A percentile compares a stretch with the other conserved stretches of the same genome.
These are phyloP conservation scores for Stachybotrys chartarum DNA, from an alignment of 2,329 filamentous ascomycete species.

Conservation along the genomic window DNA sequence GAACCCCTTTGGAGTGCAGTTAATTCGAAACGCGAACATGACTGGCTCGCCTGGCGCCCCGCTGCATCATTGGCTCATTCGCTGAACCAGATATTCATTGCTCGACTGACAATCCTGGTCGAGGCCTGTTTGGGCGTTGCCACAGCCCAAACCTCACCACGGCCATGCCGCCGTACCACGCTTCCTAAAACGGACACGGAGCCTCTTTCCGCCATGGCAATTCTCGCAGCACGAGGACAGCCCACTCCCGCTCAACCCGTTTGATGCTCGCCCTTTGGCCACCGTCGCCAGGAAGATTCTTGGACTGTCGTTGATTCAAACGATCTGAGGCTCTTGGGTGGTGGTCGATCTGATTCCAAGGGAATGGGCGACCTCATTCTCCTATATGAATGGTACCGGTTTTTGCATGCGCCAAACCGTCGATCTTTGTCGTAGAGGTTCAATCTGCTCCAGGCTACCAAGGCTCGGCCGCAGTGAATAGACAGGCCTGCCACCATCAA, in stretches of 20 bases:
- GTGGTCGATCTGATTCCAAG: not conserved
- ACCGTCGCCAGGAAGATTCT: not conserved
- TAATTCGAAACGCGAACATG: not conserved
- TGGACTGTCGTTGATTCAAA: not conserved
- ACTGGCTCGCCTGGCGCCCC: not conserved
- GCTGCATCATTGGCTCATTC: not conserved
- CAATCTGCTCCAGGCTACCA: not conserved
- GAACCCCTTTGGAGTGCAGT: not conserved
- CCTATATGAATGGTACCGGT: not conserved
- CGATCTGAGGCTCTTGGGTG: not conserved
- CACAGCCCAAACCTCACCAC: no score
- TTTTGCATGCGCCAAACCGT: not conserved
- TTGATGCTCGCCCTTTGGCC: not conserved
- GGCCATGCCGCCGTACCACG: not conserved
- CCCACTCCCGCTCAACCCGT: no score
- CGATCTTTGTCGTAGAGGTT: not conserved
- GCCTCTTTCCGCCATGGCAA: not conserved
- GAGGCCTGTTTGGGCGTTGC: not conserved
- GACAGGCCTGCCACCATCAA: not conserved
- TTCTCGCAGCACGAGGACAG: not conserved
- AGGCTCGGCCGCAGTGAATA: not conserved
- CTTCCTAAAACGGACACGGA: not conserved
- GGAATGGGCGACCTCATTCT: not conserved
- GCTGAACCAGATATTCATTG: not conserved
- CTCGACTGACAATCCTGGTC: not conserved